Evolutionary conservation across 257 asterid genomes (phyloP).

Genomic region (Solanum raphanifolium): DNA sequence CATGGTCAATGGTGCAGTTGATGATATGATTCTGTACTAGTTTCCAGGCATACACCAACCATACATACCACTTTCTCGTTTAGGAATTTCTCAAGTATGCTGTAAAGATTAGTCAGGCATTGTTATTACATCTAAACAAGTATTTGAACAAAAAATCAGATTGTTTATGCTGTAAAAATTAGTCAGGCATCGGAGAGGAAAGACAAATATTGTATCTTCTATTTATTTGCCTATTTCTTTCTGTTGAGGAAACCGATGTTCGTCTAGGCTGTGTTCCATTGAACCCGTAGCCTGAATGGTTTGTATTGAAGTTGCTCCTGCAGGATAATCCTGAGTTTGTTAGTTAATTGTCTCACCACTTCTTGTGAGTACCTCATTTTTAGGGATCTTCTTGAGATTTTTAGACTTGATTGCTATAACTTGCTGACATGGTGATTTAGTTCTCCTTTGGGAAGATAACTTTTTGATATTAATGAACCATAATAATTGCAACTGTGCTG

Average conservation of each 20-base stretch:
- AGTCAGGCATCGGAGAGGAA: conserved; percentile 2
- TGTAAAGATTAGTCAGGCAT: neutral
- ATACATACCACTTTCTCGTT: neutral
- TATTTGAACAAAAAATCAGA: neutral
- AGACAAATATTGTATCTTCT: neutral
- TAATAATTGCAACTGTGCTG: neutral
- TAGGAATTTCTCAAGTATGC: neutral
- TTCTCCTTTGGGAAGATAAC: neutral
- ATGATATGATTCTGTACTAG: neutral
- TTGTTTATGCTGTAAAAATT: conserved; percentile 11
- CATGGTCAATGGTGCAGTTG: neutral
- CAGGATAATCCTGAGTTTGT: neutral
- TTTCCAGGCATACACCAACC: neutral
- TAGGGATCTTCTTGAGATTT: neutral
- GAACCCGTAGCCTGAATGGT: neutral
- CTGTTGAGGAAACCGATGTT: neutral
- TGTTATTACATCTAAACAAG: neutral
- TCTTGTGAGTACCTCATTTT: neutral
- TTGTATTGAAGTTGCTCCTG: neutral
- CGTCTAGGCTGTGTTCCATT: neutral
- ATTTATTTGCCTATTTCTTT: neutral
- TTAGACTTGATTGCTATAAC: neutral
- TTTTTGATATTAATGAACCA: neutral
- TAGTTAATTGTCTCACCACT: neutral
- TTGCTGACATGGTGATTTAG: neutral